Evolutionary conservation across 1,284 basidiomycete species (phyloP).

Genomic region (Rhodofomes roseus): DNA sequence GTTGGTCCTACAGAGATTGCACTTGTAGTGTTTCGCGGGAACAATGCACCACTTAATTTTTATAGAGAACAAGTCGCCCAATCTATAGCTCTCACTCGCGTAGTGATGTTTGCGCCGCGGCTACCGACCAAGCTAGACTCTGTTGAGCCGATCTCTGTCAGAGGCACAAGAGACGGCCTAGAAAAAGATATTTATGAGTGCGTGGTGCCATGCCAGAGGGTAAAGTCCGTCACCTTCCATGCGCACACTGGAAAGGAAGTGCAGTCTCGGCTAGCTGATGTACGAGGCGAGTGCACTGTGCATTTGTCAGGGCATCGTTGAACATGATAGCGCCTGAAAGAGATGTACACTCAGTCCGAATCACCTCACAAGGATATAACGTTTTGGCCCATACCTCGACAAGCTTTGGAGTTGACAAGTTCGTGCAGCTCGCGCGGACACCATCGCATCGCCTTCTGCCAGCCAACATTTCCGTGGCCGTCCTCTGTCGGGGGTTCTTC

Average conservation of each 20-base stretch:
- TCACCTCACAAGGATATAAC: too few relatives aligned
- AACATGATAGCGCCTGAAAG: conserved; percentile 91
- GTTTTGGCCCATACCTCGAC: conserved; percentile 59
- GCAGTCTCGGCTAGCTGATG: conserved; percentile 62
- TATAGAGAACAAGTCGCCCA: neutral
- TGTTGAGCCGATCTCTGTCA: conserved; percentile 14
- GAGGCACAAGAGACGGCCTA: conserved; percentile 28
- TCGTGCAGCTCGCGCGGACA: conserved; percentile 80
- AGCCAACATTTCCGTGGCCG: conserved; percentile 32
- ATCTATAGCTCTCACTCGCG: neutral
- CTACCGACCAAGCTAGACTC: neutral
- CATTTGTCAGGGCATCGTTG: conserved; percentile 70
- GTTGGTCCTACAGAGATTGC: too few relatives aligned
- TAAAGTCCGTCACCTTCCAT: conserved; percentile 71
- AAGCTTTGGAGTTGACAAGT: conserved; percentile 89
- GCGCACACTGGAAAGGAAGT: conserved; percentile 93
- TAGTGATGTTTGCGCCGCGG: neutral
- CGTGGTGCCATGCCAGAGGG: neutral
- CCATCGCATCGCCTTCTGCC: conserved; percentile 71
- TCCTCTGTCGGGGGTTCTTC: conserved; percentile 16
- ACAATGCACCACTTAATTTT: too few relatives aligned
- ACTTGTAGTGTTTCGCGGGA: too few relatives aligned
- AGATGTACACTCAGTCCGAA: neutral
- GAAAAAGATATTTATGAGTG: neutral
- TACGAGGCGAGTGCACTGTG: conserved; percentile 73